These are phyloP conservation scores for Phytophthora hybrid DNA, from an alignment of 352 stramenopile genomes.

Conservation along the genomic window DNA sequence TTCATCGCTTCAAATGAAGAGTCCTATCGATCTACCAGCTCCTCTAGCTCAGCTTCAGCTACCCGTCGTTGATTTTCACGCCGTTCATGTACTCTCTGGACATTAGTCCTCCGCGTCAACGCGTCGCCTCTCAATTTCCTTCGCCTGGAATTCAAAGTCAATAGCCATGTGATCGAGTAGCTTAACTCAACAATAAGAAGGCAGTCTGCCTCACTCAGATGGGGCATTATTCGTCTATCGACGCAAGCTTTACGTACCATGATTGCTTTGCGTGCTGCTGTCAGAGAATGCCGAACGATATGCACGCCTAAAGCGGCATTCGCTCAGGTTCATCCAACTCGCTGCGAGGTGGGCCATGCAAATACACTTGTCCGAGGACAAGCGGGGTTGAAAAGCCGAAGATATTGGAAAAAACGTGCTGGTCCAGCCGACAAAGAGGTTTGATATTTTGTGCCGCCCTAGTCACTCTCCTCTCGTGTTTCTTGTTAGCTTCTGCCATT, in stretches of 20 bases:
- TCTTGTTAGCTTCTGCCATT: background rate
- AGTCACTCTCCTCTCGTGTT: constrained; percentile 6
- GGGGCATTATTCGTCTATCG: constrained; percentile 55
- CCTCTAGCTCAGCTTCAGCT: too few relatives aligned
- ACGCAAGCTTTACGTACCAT: too few relatives aligned
- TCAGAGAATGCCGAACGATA: background rate
- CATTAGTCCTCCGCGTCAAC: constrained; percentile 57
- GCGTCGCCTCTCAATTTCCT: constrained; percentile 62
- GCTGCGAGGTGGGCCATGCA: constrained; percentile 12
- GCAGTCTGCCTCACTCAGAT: constrained; percentile 54
- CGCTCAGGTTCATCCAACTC: constrained; percentile 13
- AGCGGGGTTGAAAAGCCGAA: constrained; percentile 17
- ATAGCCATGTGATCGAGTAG: too few relatives aligned
- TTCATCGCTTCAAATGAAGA: too few relatives aligned
- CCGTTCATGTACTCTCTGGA: too few relatives aligned
- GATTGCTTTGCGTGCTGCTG: too few relatives aligned
- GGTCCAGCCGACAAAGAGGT: constrained; percentile 17
- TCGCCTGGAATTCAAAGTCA: constrained; percentile 53
- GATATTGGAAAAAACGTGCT: constrained; percentile 22
- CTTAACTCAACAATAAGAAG: background rate
- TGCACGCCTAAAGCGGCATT: constrained; percentile 13
- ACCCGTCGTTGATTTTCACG: too few relatives aligned
- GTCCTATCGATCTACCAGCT: too few relatives aligned
- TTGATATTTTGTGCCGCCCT: background rate
- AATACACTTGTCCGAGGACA: constrained; percentile 27